Conservation (phyloP, 805 yeast species). For the Nakazawaea populi region DNA sequence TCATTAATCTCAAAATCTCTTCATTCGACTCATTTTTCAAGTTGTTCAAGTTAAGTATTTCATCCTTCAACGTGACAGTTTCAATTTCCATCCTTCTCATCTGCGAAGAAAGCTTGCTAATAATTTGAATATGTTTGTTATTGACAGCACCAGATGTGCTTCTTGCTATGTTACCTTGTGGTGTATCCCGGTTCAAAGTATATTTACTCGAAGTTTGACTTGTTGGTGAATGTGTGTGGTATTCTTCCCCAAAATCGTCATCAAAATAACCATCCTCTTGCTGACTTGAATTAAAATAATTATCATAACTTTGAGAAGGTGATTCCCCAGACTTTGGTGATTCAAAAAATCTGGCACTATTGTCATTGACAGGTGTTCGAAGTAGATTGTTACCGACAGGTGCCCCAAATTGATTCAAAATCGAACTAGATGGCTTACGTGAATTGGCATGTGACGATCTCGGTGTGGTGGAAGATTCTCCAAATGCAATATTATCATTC, state of each 20-base stretch:
- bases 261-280: slow-evolving; percentile 1
- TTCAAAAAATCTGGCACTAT: slow-evolving; percentile 2
- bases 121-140: slow-evolving; percentile 46
- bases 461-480: slow-evolving; percentile 46
- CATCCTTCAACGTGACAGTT: slow-evolving; percentile 56
- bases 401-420: slow-evolving; percentile 4
- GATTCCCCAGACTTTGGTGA: slow-evolving; percentile 2
- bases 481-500: slow-evolving; percentile 32
- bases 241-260: slow-evolving; percentile 4
- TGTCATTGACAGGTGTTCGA: slow-evolving; percentile 3
- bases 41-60: slow-evolving; percentile 40
- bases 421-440: slow-evolving; percentile 5
- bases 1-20: slow-evolving; percentile 57
- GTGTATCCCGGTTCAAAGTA: slow-evolving; percentile 3
- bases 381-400: background rate
- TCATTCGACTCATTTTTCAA: slow-evolving; percentile 65
- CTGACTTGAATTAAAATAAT: background rate
- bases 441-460: slow-evolving; percentile 6
- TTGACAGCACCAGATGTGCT: background rate
- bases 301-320: background rate
- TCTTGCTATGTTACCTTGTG: background rate
- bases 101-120: slow-evolving; percentile 69
- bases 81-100: slow-evolving; percentile 81
- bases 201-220: slow-evolving; percentile 7
- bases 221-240: slow-evolving; percentile 3